Base-by-base conservation (phyloP, 768 basidiomycete genomes). In the Gymnopilus junonius region DNA sequence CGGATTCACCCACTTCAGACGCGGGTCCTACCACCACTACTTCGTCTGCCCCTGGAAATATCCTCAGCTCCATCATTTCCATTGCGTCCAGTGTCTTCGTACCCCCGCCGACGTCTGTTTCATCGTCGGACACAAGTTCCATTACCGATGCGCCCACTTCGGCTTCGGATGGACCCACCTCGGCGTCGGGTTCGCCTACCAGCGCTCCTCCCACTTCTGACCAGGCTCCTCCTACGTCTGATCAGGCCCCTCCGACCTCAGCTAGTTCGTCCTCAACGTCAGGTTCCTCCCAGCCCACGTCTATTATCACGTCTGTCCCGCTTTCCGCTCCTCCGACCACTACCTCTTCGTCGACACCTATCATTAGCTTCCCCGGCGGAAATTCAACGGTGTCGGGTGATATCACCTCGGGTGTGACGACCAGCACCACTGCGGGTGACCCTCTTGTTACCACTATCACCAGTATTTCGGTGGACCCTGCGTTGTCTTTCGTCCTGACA, bases 401-500 rank as follows among this genome's bases (percentile, higher is more conserved):
- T 34, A 63, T 40, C 32, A 39, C n/a, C 31, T 21, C 45, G 43
- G 45, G 57, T 11, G 15, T 20, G 17, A 21, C 21, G 17, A 17
- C 48, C n/a, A 27, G 3, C 23, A 17, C 48, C 17, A 35, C 48
- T 7, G 1, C 46, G 3, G 46, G 37, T 4, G 43, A 37, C 25
- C 58, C 58, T 2, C 17, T 37, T 15, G 11, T 57, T 45, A 65
- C 61, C 25, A 55, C 68, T 10, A 60, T 70, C 32, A 59, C 64
- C n/a, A 73, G 73, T 3, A 67, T 77, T 43, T 70, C 79, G 10
- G 70, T 83, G 58, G 73, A 78, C 39, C 77, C 83, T 0, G 79
- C 74, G 31, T 75, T 83, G 12, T 76, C 80, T 0, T 84, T 83
- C 68, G 71, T 84, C 58, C 73, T 82, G 23, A 80, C 82, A 11